phyloP scores from a whole-genome alignment of 257 asterid species.

The Fraxinus americana region DNA sequence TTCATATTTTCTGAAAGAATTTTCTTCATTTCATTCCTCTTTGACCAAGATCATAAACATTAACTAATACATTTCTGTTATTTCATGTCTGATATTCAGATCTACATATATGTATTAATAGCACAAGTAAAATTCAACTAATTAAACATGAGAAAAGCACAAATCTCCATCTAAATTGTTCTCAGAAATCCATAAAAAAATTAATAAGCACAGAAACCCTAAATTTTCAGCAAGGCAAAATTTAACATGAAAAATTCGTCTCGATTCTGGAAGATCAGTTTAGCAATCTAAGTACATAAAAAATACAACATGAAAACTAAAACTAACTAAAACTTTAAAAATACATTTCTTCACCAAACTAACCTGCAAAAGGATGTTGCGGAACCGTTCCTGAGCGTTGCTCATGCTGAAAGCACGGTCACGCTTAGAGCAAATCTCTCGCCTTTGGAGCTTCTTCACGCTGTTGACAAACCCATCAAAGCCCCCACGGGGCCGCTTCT shows the following conservation, averaged over 20 bases:
- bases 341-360: not conserved
- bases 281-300: not conserved
- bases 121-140: not conserved
- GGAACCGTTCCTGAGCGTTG: slow-evolving; percentile 89
- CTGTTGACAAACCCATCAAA: slow-evolving; percentile 89
- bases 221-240: not conserved
- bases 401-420: slow-evolving; percentile 89
- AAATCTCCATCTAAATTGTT: not conserved
- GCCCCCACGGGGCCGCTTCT: slow-evolving; percentile 84
- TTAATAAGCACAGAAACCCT: slow-evolving; percentile 25
- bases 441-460: slow-evolving; percentile 91
- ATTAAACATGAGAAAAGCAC: not conserved
- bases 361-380: slow-evolving; percentile 90
- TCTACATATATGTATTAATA: not conserved
- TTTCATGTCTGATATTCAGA: slow-evolving; percentile 14
- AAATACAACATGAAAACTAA: not conserved
- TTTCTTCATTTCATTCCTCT: not conserved
- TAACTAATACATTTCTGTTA: not conserved
- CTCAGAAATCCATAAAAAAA: slow-evolving; percentile 8
- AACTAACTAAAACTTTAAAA: not conserved
- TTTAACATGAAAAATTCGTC: not conserved
- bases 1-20: not conserved
- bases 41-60: not conserved
- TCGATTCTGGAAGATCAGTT: slow-evolving; percentile 7
- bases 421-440: slow-evolving; percentile 90